phyloP scores from a whole-genome alignment of 805 yeast species.

The Saccharomycopsis sp. region DNA sequence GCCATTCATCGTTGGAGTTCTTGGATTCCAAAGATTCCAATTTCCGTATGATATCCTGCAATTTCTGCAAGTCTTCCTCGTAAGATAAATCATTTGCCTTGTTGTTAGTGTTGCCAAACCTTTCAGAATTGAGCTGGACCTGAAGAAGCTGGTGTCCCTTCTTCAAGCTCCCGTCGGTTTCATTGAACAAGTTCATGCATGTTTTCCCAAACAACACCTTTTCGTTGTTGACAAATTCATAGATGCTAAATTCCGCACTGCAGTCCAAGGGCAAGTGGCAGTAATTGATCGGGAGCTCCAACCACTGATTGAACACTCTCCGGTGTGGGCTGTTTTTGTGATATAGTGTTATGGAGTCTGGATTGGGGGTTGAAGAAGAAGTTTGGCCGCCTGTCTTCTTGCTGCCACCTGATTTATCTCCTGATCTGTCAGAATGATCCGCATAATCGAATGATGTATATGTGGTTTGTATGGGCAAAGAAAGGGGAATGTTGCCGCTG shows the following conservation, averaged over 20 bases:
- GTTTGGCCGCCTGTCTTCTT: background rate
- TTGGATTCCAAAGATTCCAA: slow-evolving; percentile 6
- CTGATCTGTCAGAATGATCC: background rate
- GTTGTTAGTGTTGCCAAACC: slow-evolving; percentile 27
- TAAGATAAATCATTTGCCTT: slow-evolving; percentile 22
- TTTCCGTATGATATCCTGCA: slow-evolving; percentile 13
- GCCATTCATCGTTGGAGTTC: slow-evolving; percentile 12
- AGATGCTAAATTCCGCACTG: slow-evolving; percentile 49
- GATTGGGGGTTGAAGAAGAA: background rate
- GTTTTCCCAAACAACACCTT: slow-evolving; percentile 51
- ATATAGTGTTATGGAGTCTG: background rate
- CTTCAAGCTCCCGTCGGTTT: slow-evolving; percentile 46
- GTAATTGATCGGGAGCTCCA: slow-evolving; percentile 61
- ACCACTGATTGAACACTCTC: slow-evolving; percentile 64
- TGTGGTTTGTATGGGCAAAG: slow-evolving; percentile 16
- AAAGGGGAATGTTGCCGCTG: slow-evolving; percentile 15
- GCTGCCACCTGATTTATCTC: background rate
- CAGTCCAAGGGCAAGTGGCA: slow-evolving; percentile 62
- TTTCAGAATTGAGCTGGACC: slow-evolving; percentile 47
- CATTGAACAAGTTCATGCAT: slow-evolving; percentile 49
- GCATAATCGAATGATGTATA: slow-evolving; percentile 13
- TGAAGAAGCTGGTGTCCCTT: slow-evolving; percentile 60
- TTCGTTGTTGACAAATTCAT: slow-evolving; percentile 56
- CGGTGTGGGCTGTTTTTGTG: slow-evolving; percentile 3
- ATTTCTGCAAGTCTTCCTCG: slow-evolving; percentile 12